A percentile compares a stretch with the other conserved stretches of the same genome.
Conservation (phyloP, 441 rosid genomes). For the Manihot esculenta region DNA sequence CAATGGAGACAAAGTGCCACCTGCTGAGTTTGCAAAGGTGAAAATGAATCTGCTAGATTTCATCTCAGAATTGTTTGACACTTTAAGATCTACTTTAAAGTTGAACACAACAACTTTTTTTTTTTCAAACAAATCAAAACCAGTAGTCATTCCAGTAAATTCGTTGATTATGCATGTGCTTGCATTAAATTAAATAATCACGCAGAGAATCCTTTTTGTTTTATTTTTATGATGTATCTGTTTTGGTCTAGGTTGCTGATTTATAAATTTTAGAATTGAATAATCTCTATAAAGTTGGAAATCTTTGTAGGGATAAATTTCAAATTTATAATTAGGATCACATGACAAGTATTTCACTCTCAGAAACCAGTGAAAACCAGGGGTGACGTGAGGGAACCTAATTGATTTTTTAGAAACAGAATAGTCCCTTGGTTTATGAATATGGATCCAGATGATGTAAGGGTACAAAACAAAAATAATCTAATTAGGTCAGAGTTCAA, state of each 20-base stretch:
- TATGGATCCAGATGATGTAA: no score
- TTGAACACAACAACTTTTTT: not conserved
- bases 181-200: not conserved
- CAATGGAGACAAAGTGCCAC: conserved; percentile 95
- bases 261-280: not conserved
- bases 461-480: no score
- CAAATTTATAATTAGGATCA: not conserved
- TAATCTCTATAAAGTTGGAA: not conserved
- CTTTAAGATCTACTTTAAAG: not conserved
- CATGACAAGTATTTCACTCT: not conserved
- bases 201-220: not conserved
- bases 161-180: no score
- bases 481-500: not conserved
- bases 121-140: no score
- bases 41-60: not conserved
- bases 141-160: not conserved
- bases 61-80: not conserved
- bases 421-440: not conserved
- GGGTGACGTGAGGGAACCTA: not conserved
- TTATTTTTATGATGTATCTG: not conserved
- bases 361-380: not conserved
- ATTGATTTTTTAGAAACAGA: not conserved
- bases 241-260: not conserved
- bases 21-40: conserved; percentile 98
- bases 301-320: not conserved